Evolutionary conservation across 129 eudicot genomes (phyloP), one percentile per base, ranked within the genome.

Genomic region (Flaveria sonorensis): DNA sequence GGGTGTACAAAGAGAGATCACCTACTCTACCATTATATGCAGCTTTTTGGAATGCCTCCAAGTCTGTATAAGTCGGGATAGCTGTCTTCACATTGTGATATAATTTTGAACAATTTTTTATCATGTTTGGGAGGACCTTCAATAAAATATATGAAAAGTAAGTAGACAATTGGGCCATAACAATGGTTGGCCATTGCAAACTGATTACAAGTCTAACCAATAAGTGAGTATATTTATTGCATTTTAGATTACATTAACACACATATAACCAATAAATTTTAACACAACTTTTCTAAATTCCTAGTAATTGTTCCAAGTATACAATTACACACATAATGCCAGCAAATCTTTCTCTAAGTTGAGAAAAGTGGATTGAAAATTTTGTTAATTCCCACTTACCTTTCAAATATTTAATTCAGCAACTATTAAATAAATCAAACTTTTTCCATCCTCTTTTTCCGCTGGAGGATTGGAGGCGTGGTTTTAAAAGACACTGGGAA

Each of bases 41-140:
- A 74, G 92, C 88, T 76, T 89, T 88, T 32, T 86, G 87, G 73
- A 90, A 90, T 76, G 87, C 78, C 77, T 87, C 93, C 68, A 93
- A 74, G 62, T 78, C 81, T 79, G 83, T 86, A 79, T 93, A 93
- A 68, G 79, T 45, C 50, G 92, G 65, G 55, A 73, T 66, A 64
- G 96, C 91, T 73, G 98, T 89, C 73, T 82, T 73, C 51, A 72
- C 82, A 82, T 91, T 93, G 72, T 90, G 97, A 71, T 87, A 89
- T 77, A 93, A 23, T 64, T 75, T 81, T 57, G 97, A 87, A 68
- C 91, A 87, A 51, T 81, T 81, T 79, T 65, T 78, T 67, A 93
- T 84, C 87, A 90, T 79, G 68, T 87, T 82, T 55, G 97, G 83
- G 68, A 93, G 97, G 71, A 90, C 87, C 98, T 93, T 87, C 76